Evolutionary conservation across 805 yeast genomes (phyloP).

Genomic region (Hanseniaspora taiwanica): DNA sequence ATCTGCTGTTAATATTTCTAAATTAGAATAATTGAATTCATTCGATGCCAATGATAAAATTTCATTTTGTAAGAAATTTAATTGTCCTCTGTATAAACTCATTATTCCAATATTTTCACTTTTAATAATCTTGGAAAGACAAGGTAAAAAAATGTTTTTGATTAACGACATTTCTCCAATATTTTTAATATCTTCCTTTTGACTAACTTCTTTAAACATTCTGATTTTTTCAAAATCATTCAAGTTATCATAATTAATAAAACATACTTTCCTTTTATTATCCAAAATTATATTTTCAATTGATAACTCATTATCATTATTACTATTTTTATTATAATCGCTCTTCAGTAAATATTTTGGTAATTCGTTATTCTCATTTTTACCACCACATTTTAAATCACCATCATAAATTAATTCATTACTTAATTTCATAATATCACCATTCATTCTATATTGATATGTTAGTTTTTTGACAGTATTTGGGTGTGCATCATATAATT

Average conservation of each 20-base stretch:
- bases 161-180: constrained; percentile 57
- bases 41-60: constrained; percentile 6
- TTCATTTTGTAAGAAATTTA: constrained; percentile 31
- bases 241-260: constrained; percentile 59
- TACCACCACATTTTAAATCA: constrained; percentile 60
- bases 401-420: constrained; percentile 70
- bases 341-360: constrained; percentile 19
- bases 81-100: constrained; percentile 79
- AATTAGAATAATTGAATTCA: constrained; percentile 20
- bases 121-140: constrained; percentile 5
- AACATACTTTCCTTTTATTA: constrained; percentile 49
- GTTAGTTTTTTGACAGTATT: constrained; percentile 62
- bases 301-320: constrained; percentile 33
- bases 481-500: constrained; percentile 62
- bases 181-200: constrained; percentile 63
- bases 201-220: constrained; percentile 35
- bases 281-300: constrained; percentile 36
- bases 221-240: constrained; percentile 24
- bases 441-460: constrained; percentile 85
- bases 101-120: constrained; percentile 63
- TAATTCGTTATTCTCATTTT: constrained; percentile 51
- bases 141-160: constrained; percentile 43
- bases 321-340: not conserved
- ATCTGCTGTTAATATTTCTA: constrained; percentile 88
- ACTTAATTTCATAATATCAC: constrained; percentile 73